Evolutionary conservation across 768 basidiomycete genomes (phyloP), one percentile per base, ranked within the genome.

Genomic region (Ephemerocybe angulata): DNA sequence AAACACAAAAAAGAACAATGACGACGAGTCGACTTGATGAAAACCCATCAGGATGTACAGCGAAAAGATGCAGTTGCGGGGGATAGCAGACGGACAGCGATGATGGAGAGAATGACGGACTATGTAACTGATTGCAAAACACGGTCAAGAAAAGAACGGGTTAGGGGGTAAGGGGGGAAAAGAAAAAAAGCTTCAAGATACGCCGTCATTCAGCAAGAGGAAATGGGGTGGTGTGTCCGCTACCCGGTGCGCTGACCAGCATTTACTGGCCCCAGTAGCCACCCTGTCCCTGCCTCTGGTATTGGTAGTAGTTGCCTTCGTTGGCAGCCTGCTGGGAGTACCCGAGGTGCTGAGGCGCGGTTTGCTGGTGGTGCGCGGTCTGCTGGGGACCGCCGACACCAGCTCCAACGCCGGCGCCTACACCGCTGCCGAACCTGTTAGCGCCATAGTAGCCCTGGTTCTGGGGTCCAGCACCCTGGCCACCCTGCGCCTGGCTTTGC

Each of bases 221-320:
- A n/a, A n/a, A n/a, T n/a, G n/a, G n/a, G n/a, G n/a, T n/a, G n/a
- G n/a, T n/a, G n/a, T n/a, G n/a, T n/a, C n/a, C n/a, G n/a, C n/a
- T n/a, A n/a, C n/a, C n/a, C n/a, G n/a, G n/a, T n/a, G n/a, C n/a
- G n/a, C n/a, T n/a, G n/a, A n/a, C n/a, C n/a, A n/a, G 38, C 48
- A 38, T 50, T 67, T 76, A 84, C 69, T 85, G 81, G n/a, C n/a
- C n/a, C 81, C 83, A 85, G 71, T 84, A 81, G 53, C 73, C 75
- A 65, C 79, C 81, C 63, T 81, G 82, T 24, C 40, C 49, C 64
- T 81, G 85, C 65, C 84, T 75, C 67, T 85, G 87, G 66, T 88
- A 88, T 59, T 82, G 80, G 66, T 90, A 90, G 66, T 88, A 90
- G 61, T 72, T 78, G 13, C 73, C 83, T 43, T 88, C 86, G 48